Base-by-base conservation (phyloP, 2,329 filamentous ascomycete genomes). In the Aureobasidium sp. region DNA sequence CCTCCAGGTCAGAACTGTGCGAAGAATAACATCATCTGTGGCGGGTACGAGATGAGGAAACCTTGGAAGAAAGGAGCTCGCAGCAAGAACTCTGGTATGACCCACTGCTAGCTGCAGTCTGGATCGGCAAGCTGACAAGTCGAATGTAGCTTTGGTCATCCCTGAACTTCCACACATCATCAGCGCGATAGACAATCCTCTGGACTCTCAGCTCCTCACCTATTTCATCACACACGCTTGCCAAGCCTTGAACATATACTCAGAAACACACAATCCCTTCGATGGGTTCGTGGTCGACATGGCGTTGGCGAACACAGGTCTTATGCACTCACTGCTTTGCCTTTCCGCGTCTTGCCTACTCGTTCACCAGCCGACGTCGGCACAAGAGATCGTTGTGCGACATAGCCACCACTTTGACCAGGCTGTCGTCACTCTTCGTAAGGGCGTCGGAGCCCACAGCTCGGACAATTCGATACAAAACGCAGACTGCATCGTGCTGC, bases 281-380 rank as follows among this genome's bases (percentile, higher is more conserved):
- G 90, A 90, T 70, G 88, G 91, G 66, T 87, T 94, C 67, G 78
- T 96, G 39, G 79, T 96, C 2, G 89, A 90, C 1, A 88, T 95
- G 77, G 91, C 92, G 2, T 85, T 89, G 46, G 81, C 87, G 64
- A 87, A 96, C 71, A 82, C 86, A 65, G 90, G 90, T 13, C 79
- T 96, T 59, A 96, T 96, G 91, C 92, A 96, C 72, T 94, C 91
- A 12, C 85, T 96, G 55, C 81, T 96, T 59, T 91, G 89, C 48
- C 80, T 96, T 9, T 89, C 91, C 41, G 89, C 89, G 67, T 91
- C 87, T 64, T 91, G 96, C 69, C 73, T 86, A 59, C 79, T 80
- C n/a, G 79, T 78, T 9, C 72, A 80, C 15, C 78, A 78, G 63
- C 78, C 79, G 0, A 59, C 15, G 9, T 47, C 46, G 17, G 78